A percentile compares a stretch with the other conserved stretches of the same genome.
These are phyloP conservation scores for Thuidium tamariscinum DNA, from an alignment of 225 moss, liverwort and hornwort species.

Conservation along the genomic window DNA sequence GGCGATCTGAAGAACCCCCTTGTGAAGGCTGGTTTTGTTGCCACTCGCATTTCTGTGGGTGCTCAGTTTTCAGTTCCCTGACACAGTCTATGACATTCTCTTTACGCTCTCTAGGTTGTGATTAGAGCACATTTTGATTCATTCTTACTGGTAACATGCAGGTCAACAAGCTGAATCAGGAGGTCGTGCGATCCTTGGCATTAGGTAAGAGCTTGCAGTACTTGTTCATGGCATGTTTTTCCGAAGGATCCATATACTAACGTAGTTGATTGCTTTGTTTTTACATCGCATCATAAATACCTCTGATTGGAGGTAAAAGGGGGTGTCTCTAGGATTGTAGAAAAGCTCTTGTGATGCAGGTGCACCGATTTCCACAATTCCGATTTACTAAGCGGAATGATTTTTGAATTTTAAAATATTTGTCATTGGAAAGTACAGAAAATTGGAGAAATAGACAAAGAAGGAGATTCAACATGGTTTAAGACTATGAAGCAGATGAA, in stretches of 20 bases:
- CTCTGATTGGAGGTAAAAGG: not conserved
- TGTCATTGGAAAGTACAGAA: not conserved
- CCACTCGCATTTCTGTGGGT: slow-evolving; percentile 88
- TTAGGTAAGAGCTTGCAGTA: slow-evolving; percentile 31
- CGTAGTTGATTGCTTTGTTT: not conserved
- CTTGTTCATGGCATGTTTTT: not conserved
- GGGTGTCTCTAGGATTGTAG: not conserved
- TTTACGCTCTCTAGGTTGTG: not conserved
- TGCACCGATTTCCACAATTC: not conserved
- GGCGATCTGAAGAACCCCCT: slow-evolving; percentile 49
- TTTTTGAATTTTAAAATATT: not conserved
- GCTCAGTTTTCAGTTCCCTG: not conserved
- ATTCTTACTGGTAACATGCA: slow-evolving; percentile 6
- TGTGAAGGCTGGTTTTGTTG: slow-evolving; percentile 90
- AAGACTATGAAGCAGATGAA: not conserved
- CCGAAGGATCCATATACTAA: not conserved
- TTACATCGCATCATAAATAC: not conserved
- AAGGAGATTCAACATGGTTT: not conserved
- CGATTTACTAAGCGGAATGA: not conserved
- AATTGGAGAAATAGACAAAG: not conserved
- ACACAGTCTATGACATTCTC: not conserved
- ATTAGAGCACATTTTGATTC: not conserved
- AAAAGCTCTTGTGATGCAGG: not conserved
- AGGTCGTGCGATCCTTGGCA: slow-evolving; percentile 78
- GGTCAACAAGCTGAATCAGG: slow-evolving; percentile 79